Evolutionary conservation across 257 asterid genomes (phyloP), one percentile per base, ranked within the genome.

Genomic region (Avicennia marina): DNA sequence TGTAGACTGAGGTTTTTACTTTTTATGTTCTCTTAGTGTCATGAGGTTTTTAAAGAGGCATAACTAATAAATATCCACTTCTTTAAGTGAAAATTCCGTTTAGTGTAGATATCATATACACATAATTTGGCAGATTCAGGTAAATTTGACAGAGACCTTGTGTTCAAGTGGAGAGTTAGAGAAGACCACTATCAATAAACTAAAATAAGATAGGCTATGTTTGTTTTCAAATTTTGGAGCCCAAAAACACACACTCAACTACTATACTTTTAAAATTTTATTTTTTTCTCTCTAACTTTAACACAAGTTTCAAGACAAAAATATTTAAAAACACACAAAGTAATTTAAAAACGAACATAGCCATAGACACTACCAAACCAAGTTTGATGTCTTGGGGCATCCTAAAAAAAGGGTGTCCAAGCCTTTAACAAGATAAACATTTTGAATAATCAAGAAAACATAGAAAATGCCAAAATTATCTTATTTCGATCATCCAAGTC

Each of bases 91-190:
- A 36, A 18, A 10, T 22, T 58, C 18, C 49, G 21, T 33, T 20
- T 49, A n/a, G 12, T 11, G 46, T 22, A 49, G 6, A 24, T 15
- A 60, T n/a, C 26, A 18, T 33, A 13, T 63, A 39, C 22, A 25
- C 6, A 2, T 27, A 4, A 20, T 31, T n/a, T 62, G 22, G 22
- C 20, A 0, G 32, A 31, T 46, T 63, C 40, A 21, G 46, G 41
- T n/a, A 39, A 40, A 49, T 5, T 34, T 9, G 7, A 56, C 45
- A 20, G 6, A 17, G 53, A n/a, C n/a, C 29, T 49, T 19, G 36
- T 44, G 61, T 56, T 27, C 36, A 38, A 19, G 13, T 38, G 24
- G 53, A 47, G 55, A 50, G 4, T n/a, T n/a, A n/a, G n/a, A n/a
- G n/a, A n/a, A n/a, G n/a, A n/a, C n/a, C n/a, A n/a, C n/a, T n/a